A percentile compares a stretch with the other conserved stretches of the same genome.
Evolutionary conservation across 148 eudicot species (phyloP).

Genomic region (Amaranthus palmeri): DNA sequence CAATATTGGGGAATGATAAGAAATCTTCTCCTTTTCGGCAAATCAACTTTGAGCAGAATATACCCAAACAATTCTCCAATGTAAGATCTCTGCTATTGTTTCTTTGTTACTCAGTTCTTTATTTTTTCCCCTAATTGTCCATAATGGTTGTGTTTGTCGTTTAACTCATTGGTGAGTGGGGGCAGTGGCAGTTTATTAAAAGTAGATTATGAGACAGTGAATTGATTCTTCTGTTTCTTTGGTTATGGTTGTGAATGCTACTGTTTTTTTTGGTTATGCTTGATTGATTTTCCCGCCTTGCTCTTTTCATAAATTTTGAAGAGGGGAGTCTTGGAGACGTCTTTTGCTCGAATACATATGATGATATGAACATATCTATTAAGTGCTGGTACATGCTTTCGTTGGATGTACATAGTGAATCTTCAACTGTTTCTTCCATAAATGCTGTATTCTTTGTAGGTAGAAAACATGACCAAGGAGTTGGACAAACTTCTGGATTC

Average conservation of each 20-base stretch:
- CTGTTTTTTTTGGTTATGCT: not conserved
- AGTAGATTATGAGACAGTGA: not conserved
- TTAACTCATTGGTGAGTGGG: not conserved
- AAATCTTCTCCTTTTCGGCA: constrained; percentile 34
- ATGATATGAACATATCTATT: not conserved
- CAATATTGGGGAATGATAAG: constrained; percentile 31
- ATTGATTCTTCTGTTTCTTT: not conserved
- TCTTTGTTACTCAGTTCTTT: not conserved
- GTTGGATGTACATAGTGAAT: not conserved
- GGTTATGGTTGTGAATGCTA: not conserved
- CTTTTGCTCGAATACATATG: not conserved
- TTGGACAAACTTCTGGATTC: constrained; percentile 59
- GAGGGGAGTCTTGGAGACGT: not conserved
- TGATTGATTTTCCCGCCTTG: not conserved
- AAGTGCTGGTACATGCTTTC: not conserved
- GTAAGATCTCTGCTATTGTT: constrained; percentile 33
- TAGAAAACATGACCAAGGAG: constrained; percentile 73
- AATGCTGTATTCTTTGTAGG: constrained; percentile 36
- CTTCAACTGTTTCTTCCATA: constrained; percentile 11
- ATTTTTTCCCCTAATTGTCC: not conserved
- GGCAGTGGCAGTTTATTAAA: not conserved
- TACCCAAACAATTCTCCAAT: constrained; percentile 55
- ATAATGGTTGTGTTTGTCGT: not conserved
- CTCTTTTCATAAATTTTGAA: not conserved
- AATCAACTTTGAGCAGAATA: constrained; percentile 37